Evolutionary conservation across 257 asterid genomes (phyloP), one percentile per base, ranked within the genome.

Genomic region (Haberlea rhodopensis): DNA sequence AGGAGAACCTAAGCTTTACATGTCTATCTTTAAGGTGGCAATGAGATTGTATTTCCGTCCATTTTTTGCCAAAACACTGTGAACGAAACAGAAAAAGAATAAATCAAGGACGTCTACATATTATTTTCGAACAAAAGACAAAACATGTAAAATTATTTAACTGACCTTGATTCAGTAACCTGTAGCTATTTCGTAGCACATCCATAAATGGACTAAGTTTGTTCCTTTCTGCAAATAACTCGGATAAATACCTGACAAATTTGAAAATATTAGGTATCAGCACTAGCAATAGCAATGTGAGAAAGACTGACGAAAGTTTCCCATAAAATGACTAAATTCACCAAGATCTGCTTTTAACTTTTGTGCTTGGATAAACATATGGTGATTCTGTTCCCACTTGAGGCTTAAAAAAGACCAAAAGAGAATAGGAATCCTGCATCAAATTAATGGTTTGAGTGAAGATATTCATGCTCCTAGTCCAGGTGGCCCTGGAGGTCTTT

Each of bases 91-190:
- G 4, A 0, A 4, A 11, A 11, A 13, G 48, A 13, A 40, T n/a
- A 13, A 40, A 15, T 16, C 6, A 43, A 43, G 51, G 20, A 43
- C 16, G 51, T 16, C 51, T 15, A 43, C 1, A 43, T 15, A 37
- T 37, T 37, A 37, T 60, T 24, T 25, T 6, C 11, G 9, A 29
- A 37, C 60, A 59, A 54, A 53, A 59, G 53, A 73, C 48, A n/a
- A n/a, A n/a, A 2, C 19, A 7, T 1, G 59, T n/a, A 49, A 71
- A 58, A 48, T 29, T n/a, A 65, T 51, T 11, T 19, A 54, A 73
- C 95, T 81, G 85, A 91, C 98, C 98, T 81, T 91, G 95, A 76
- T 77, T 85, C 78, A 91, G 78, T 81, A 91, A 76, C 75, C 91
- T 78, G 60, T 76, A 81, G 73, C 87, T 45, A 75, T 81, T 67